phyloP scores from a whole-genome alignment of 2,329 filamentous ascomycete species.

The Ceratocystis destructans region DNA sequence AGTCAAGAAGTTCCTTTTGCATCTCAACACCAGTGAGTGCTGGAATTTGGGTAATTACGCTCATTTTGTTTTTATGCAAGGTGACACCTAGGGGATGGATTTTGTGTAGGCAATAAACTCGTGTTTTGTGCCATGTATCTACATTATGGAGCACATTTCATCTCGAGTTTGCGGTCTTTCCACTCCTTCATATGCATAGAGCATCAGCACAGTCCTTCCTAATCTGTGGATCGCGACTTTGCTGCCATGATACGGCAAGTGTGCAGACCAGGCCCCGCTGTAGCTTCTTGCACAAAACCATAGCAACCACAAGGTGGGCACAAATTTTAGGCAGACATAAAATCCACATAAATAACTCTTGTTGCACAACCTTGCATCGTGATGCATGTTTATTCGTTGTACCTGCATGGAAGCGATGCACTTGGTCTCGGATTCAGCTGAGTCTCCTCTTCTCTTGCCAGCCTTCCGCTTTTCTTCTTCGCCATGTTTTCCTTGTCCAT shows the following conservation, averaged over 20 bases:
- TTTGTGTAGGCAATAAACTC: background rate
- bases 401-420: conserved; percentile 6
- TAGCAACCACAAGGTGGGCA: background rate
- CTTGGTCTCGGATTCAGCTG: conserved; percentile 4
- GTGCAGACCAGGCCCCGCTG: background rate
- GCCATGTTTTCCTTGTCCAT: background rate
- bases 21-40: background rate
- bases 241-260: background rate
- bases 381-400: background rate
- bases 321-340: background rate
- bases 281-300: background rate
- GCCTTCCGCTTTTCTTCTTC: background rate
- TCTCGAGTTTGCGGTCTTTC: background rate
- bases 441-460: background rate
- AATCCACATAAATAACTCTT: background rate
- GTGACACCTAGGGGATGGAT: background rate
- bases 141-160: background rate
- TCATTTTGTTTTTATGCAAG: conserved; percentile 4
- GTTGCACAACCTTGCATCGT: background rate
- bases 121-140: background rate
- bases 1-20: background rate
- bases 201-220: background rate
- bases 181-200: background rate
- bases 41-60: background rate
- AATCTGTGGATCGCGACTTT: background rate